These are phyloP conservation scores for Paradendryphiella salina DNA, from an alignment of 2,329 filamentous ascomycete genomes.

Conservation along the genomic window DNA sequence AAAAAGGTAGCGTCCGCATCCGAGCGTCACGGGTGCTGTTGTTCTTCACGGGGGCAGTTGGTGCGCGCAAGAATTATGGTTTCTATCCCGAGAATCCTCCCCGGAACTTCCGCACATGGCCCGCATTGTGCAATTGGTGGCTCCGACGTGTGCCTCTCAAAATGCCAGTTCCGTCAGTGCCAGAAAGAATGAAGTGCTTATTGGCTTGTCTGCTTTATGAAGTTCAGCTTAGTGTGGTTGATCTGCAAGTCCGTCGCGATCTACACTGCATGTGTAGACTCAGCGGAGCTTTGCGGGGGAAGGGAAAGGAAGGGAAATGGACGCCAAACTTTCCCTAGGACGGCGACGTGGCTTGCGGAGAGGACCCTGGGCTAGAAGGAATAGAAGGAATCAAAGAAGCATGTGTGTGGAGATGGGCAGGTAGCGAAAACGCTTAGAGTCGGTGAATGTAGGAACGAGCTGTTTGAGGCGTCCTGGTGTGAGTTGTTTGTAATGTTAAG, in stretches of 20 bases:
- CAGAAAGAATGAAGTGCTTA: neutral
- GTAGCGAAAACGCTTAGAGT: conserved; percentile 1
- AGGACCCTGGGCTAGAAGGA: conserved; percentile 18
- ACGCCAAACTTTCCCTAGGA: conserved; percentile 15
- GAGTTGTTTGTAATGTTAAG: conserved; percentile 11
- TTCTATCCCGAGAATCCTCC: conserved; percentile 10
- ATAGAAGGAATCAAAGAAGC: conserved; percentile 8
- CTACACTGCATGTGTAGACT: conserved; percentile 14
- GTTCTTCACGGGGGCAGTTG: neutral
- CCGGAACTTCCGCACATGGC: conserved; percentile 1
- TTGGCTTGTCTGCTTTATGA: conserved; percentile 2
- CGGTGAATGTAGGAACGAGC: conserved; percentile 9
- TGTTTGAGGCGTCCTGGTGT: conserved; percentile 5
- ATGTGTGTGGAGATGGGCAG: conserved; percentile 1
- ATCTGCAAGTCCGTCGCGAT: conserved; percentile 20
- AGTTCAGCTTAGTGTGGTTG: conserved; percentile 5
- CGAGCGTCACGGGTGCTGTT: conserved; percentile 4
- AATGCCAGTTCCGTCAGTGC: neutral
- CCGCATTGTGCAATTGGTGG: neutral
- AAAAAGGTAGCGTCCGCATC: conserved; percentile 1
- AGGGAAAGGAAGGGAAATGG: conserved; percentile 2
- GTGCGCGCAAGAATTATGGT: conserved; percentile 6
- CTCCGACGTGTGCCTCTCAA: neutral
- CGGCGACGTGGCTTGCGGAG: conserved; percentile 12
- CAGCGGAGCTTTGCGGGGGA: conserved; percentile 15